A percentile compares a stretch with the other conserved stretches of the same genome.
Evolutionary conservation across 192 early-diverging fungal genomes (phyloP).

Genomic region (Linnemannia elongata): DNA sequence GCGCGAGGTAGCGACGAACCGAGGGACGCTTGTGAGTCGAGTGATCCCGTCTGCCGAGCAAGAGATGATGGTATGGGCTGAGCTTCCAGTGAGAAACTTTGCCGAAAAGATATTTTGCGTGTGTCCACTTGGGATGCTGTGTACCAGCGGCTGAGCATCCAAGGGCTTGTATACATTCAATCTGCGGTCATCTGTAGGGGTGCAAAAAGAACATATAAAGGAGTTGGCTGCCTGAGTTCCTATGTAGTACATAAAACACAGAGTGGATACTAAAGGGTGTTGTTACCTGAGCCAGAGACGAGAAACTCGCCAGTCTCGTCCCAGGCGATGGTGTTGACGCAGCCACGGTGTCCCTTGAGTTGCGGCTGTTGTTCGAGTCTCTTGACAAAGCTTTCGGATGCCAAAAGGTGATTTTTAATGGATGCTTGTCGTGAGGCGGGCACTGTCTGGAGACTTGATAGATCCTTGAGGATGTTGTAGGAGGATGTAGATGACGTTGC

Average conservation of each 20-base stretch:
- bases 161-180: slow-evolving; percentile 65
- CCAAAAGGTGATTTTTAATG: slow-evolving; percentile 21
- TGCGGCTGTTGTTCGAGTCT: slow-evolving; percentile 45
- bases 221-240: not conserved
- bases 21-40: slow-evolving; percentile 65
- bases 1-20: slow-evolving; percentile 27
- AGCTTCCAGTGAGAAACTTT: slow-evolving; percentile 72
- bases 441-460: slow-evolving; percentile 13
- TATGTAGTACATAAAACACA: not conserved
- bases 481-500: not conserved
- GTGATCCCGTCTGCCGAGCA: slow-evolving; percentile 74
- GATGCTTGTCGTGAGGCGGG: slow-evolving; percentile 17
- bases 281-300: slow-evolving; percentile 63
- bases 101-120: slow-evolving; percentile 84
- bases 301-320: slow-evolving; percentile 58
- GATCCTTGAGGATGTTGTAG: not conserved
- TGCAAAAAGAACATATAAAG: not conserved
- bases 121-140: slow-evolving; percentile 71
- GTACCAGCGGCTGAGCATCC: slow-evolving; percentile 42
- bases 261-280: not conserved
- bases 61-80: slow-evolving; percentile 69
- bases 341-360: slow-evolving; percentile 65
- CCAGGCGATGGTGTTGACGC: slow-evolving; percentile 69
- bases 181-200: slow-evolving; percentile 55
- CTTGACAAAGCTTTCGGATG: slow-evolving; percentile 42